phyloP scores from a whole-genome alignment of 306 rosid genomes.

The Dryas drummondii region DNA sequence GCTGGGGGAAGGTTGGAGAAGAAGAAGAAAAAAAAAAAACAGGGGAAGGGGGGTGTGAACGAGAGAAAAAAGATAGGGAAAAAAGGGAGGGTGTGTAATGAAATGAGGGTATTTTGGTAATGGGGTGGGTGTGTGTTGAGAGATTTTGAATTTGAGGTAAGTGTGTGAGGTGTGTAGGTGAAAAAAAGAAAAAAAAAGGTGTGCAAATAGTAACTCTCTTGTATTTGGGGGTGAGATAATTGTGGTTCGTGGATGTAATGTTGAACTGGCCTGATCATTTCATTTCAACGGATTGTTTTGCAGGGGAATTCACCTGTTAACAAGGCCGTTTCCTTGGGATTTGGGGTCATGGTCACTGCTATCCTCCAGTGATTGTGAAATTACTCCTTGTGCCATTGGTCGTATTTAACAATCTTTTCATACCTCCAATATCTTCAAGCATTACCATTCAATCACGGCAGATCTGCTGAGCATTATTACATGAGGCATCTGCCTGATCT shows the following conservation, averaged over 20 bases:
- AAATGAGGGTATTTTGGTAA: too few relatives aligned
- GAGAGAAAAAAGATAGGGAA: too few relatives aligned
- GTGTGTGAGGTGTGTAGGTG: too few relatives aligned
- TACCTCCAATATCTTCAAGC: not conserved
- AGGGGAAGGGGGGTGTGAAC: too few relatives aligned
- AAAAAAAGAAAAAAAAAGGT: too few relatives aligned
- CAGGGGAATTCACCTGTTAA: not conserved
- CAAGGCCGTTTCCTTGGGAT: not conserved
- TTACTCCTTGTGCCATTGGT: not conserved
- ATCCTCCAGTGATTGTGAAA: not conserved
- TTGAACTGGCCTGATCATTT: not conserved
- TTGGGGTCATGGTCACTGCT: not conserved
- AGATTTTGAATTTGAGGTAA: too few relatives aligned
- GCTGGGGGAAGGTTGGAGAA: too few relatives aligned
- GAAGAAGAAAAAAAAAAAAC: too few relatives aligned
- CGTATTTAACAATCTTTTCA: not conserved
- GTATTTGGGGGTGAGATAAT: not conserved
- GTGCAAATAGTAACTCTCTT: too few relatives aligned
- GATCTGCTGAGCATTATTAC: not conserved
- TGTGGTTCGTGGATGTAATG: not conserved
- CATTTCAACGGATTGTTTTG: constrained; percentile 15
- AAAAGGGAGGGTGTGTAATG: too few relatives aligned
- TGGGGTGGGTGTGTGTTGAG: too few relatives aligned
- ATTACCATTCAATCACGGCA: not conserved
- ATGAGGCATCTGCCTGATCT: constrained; percentile 14